Percentiles rank a stretch among this genome's conserved stretches.
phyloP scores from a whole-genome alignment of 202 grass and related monocot species.

The Saccharum hybrid region DNA sequence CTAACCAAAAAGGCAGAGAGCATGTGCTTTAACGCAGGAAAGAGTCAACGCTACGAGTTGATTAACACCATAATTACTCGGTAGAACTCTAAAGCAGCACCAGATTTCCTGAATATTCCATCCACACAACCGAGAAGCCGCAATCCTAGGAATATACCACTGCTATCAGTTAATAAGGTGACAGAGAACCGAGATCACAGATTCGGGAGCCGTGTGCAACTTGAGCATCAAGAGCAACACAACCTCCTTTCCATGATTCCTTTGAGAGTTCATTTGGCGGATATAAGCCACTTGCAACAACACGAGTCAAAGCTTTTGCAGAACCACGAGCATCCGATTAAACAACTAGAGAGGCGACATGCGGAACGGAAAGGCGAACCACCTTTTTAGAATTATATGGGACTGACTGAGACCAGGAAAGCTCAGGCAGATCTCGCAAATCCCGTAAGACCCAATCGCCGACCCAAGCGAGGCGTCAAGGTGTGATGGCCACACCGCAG shows the following conservation, averaged over 20 bases:
- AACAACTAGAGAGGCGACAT: slow-evolving; percentile 2
- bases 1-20: not conserved
- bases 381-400: slow-evolving; percentile 34
- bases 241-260: not conserved
- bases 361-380: slow-evolving; percentile 43
- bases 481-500: not conserved
- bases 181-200: not conserved
- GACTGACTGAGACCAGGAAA: slow-evolving; percentile 36
- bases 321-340: slow-evolving; percentile 40
- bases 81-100: not conserved
- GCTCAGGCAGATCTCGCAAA: slow-evolving; percentile 57
- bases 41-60: slow-evolving; percentile 38
- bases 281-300: slow-evolving; percentile 6
- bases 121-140: slow-evolving; percentile 11
- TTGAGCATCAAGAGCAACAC: not conserved
- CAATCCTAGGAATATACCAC: slow-evolving; percentile 21
- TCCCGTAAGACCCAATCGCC: slow-evolving; percentile 6
- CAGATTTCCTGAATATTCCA: slow-evolving; percentile 35
- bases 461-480: not conserved
- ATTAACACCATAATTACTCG: slow-evolving; percentile 5
- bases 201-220: not conserved
- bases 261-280: slow-evolving; percentile 1
- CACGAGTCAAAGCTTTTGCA: slow-evolving; percentile 37
- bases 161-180: slow-evolving; percentile 1
- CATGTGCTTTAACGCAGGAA: slow-evolving; percentile 12